Base-by-base conservation (phyloP, 106 monocot genomes). In the Xerophyta viscosa region DNA sequence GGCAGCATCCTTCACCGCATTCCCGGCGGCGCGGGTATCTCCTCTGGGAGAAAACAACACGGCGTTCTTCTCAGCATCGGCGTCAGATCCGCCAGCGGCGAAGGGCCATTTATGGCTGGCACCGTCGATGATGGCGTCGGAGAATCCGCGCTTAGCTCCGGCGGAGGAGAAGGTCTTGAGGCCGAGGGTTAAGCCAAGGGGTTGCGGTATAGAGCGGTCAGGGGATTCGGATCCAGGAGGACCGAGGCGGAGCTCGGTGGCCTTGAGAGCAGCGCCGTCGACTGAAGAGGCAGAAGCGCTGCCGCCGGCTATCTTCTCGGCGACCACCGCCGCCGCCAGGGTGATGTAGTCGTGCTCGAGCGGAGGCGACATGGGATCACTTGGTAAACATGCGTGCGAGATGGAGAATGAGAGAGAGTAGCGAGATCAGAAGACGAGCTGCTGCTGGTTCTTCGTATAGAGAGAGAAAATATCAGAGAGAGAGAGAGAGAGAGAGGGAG, bases 181-280 rank as follows among this genome's bases (percentile, higher is more conserved):
- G 12, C 66, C 61, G 1, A 85, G 79, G 20, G 72, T 69, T n/a
- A 69, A 52, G 0, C 66, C 64, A 0, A 49, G 29, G 41, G 26
- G 50, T 41, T 25, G 29, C 49, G 26, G 50, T 41, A 19, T 57
- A n/a, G 33, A 55, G 51, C 66, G 49, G 25, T 80, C 80, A 3
- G 84, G 74, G 23, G 77, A 80, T 50, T 68, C 64, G 7, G 80
- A 90, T 9, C 89, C 89, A 0, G 89, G 89, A 4, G 76, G 74
- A 0, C 84, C 90, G 13, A 91, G 77, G 13, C 90, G 62, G 56
- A 91, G 81, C 84, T 91, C 84, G 19, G 84, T 91, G 67, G 71
- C 74, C 50, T 71, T 80, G 13, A 81, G 74, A 37, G 33, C 33
- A 19, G 18, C 48, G 39, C 46, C 42, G 8, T 48, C 52, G 20